Evolutionary conservation across 202 grass and related monocot species (phyloP), one percentile per base, ranked within the genome.

Genomic region (Setaria italica): DNA sequence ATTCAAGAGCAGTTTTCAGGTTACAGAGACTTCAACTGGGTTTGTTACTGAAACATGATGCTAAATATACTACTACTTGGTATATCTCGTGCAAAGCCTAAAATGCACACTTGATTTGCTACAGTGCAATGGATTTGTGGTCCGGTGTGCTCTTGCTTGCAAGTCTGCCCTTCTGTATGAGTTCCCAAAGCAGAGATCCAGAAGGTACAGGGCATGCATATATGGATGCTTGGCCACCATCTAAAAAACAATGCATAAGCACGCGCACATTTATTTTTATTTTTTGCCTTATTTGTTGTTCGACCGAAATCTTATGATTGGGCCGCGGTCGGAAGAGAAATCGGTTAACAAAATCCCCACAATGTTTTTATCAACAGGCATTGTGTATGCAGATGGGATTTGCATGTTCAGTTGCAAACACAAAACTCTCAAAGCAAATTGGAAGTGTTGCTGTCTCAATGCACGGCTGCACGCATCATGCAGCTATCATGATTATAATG

Each of bases 141-240:
- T 78, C 74, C 63, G 49, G 25, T 81, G 5, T 72, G 21, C 53
- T 83, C 29, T 2, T 21, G 30, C 21, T 32, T 80, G 66, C 14
- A 80, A 35, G 43, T 62, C 45, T 72, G 57, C 14, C 49, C 16
- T 43, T 20, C 2, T n/a, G 29, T 50, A 59, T 48, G 43, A 62
- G 29, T 74, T 25, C 25, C 57, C 43, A 51, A 59, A 47, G 34
- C 16, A 48, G 54, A 72, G 67, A 72, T 72, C 54, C 29, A 59
- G 67, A 39, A 70, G 39, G 66, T 32, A 57, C 67, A 65, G 33
- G 9, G 21, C 69, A 45, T 32, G 5, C 16, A 19, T 43, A 43
- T 43, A 7, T 54, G 20, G 14, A 51, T 19, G 6, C 30, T 35
- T 49, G 35, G 43, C 20, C 51, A 75, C 32, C 43, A 16, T 30